phyloP scores from a whole-genome alignment of 169 alveolate genomes.

The Plasmodium vinckei region DNA sequence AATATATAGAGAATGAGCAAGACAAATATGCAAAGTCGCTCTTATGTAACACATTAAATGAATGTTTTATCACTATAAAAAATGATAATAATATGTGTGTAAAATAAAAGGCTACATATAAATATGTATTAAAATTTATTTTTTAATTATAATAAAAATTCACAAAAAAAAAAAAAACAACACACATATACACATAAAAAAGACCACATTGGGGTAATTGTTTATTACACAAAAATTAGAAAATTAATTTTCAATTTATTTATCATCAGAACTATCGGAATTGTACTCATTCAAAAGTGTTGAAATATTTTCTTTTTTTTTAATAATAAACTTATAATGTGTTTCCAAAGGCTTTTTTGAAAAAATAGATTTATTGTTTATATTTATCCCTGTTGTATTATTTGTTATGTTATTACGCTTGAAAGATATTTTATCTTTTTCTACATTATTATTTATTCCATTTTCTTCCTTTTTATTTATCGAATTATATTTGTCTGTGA shows the following conservation, averaged over 20 bases:
- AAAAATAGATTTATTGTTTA: slow-evolving; percentile 1
- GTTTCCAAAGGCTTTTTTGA: slow-evolving; percentile 35
- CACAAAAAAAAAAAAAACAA: not conserved
- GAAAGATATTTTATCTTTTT: not conserved
- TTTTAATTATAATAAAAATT: not conserved
- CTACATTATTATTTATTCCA: not conserved
- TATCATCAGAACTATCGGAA: slow-evolving; percentile 24
- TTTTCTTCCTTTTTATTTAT: slow-evolving; percentile 15
- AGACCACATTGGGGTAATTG: not conserved
- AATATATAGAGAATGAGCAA: no score
- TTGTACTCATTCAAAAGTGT: slow-evolving; percentile 60
- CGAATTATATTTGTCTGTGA: not conserved
- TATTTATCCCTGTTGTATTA: not conserved
- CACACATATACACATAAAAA: not conserved
- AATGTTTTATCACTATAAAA: no score
- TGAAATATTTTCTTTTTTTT: slow-evolving; percentile 55
- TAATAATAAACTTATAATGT: slow-evolving; percentile 56
- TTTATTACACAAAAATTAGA: not conserved
- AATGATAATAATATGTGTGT: no score
- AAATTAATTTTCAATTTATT: slow-evolving; percentile 8
- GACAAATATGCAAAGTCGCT: no score
- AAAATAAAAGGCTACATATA: not conserved
- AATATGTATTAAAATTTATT: not conserved
- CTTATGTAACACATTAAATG: no score
- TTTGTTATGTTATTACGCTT: slow-evolving; percentile 9